Evolutionary conservation across 2,329 filamentous ascomycete genomes (phyloP).

Genomic region (Fusarium sp.): DNA sequence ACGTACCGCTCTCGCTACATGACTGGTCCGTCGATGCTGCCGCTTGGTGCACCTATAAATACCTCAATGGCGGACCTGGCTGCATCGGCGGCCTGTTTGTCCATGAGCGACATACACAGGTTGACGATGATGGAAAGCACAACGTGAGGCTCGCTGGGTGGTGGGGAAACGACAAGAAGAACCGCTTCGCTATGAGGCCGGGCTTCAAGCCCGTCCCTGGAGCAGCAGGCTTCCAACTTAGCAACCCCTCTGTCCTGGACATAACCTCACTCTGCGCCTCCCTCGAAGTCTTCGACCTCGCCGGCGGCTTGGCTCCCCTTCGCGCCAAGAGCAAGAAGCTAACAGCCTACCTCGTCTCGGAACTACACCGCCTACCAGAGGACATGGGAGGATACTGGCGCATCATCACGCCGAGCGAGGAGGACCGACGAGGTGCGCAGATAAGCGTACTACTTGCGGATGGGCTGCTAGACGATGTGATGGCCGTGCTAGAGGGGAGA

Average conservation of each 20-base stretch:
- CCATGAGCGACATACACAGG: conserved; percentile 74
- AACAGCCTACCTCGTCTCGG: conserved; percentile 78
- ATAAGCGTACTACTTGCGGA: conserved; percentile 75
- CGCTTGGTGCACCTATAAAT: conserved; percentile 91
- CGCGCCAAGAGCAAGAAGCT: conserved; percentile 67
- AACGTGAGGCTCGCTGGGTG: conserved; percentile 78
- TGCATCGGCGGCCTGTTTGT: conserved; percentile 83
- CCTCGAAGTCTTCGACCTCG: conserved; percentile 66
- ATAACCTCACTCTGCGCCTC: conserved; percentile 77
- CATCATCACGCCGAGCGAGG: conserved; percentile 75
- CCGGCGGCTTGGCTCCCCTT: conserved; percentile 70
- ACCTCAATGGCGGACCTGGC: conserved; percentile 84
- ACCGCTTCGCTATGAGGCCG: conserved; percentile 82
- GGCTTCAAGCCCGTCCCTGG: conserved; percentile 79
- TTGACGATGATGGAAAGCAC: conserved; percentile 60
- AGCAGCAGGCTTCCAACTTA: conserved; percentile 82
- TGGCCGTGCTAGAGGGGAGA: conserved; percentile 69
- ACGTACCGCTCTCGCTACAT: conserved; percentile 79
- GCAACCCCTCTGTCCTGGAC: conserved; percentile 79
- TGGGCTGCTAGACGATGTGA: conserved; percentile 75
- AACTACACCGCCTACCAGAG: conserved; percentile 58
- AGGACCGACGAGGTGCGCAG: conserved; percentile 78
- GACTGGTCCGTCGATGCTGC: conserved; percentile 90
- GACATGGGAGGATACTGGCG: conserved; percentile 54
- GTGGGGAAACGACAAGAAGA: conserved; percentile 82